Percentiles rank a stretch among this genome's conserved stretches.
Conservation (phyloP, 1,139 yeast genomes). For the Diutina siamensis region DNA sequence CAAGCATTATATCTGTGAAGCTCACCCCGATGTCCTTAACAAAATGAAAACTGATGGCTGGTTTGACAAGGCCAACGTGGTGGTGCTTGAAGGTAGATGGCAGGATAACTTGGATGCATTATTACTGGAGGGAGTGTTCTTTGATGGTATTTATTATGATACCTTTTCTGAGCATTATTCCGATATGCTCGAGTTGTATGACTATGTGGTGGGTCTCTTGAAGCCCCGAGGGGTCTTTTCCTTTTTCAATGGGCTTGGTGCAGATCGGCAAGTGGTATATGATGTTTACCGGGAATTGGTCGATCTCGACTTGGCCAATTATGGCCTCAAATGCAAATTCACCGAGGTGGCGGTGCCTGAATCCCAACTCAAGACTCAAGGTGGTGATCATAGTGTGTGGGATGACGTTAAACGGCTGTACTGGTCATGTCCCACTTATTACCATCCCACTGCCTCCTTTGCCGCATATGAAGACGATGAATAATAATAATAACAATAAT, state of each 20-base stretch:
- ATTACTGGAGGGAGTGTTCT: slow-evolving; percentile 55
- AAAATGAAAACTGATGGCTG: slow-evolving; percentile 71
- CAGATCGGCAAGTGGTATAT: slow-evolving; percentile 78
- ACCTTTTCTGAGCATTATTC: slow-evolving; percentile 80
- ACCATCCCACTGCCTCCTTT: slow-evolving; percentile 51
- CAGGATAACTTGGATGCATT: slow-evolving; percentile 65
- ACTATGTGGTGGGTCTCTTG: slow-evolving; percentile 67
- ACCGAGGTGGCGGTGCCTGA: slow-evolving; percentile 32
- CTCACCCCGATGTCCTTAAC: slow-evolving; percentile 80
- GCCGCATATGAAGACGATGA: slow-evolving; percentile 9
- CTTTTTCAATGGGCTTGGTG: slow-evolving; percentile 93
- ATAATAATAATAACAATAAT: background rate
- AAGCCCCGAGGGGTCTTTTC: slow-evolving; percentile 78
- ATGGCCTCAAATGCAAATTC: slow-evolving; percentile 57
- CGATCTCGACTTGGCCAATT: slow-evolving; percentile 65
- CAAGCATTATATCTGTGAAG: slow-evolving; percentile 82
- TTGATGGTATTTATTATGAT: slow-evolving; percentile 89
- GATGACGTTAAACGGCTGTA: slow-evolving; percentile 59
- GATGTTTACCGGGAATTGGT: slow-evolving; percentile 83
- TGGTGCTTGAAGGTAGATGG: slow-evolving; percentile 80
- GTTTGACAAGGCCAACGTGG: slow-evolving; percentile 66
- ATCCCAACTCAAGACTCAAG: slow-evolving; percentile 19
- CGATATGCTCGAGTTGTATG: slow-evolving; percentile 82
- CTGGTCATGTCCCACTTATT: slow-evolving; percentile 61
- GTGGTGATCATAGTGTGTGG: slow-evolving; percentile 40